Conservation (phyloP, 306 rosid species). For the Dicorynia guianensis region DNA sequence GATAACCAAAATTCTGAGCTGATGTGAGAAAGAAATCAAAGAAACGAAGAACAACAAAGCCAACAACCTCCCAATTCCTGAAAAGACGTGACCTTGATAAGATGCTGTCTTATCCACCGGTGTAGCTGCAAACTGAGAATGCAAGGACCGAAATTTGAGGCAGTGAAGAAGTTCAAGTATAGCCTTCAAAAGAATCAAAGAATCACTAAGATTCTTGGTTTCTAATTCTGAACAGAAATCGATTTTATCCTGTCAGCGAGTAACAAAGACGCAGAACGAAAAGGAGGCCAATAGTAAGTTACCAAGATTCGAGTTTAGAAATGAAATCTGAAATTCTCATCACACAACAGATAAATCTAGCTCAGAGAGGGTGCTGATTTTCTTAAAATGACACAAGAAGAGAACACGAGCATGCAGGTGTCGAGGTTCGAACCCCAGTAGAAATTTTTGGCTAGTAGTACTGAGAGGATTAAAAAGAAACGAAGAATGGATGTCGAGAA, state of each 20-base stretch:
- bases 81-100: conserved; percentile 40
- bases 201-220: conserved; percentile 72
- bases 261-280: conserved; percentile 63
- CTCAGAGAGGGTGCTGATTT: conserved; percentile 29
- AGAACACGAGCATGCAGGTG: conserved; percentile 46
- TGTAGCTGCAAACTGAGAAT: conserved; percentile 56
- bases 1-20: conserved; percentile 44
- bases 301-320: conserved; percentile 60
- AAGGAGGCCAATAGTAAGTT: conserved; percentile 56
- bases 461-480: conserved; percentile 29
- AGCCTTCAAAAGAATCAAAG: conserved; percentile 58
- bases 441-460: conserved; percentile 36
- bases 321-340: conserved; percentile 44
- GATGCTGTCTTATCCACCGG: conserved; percentile 85
- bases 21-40: conserved; percentile 34
- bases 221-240: conserved; percentile 60
- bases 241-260: conserved; percentile 65
- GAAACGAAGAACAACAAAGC: conserved; percentile 40
- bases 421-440: conserved; percentile 40
- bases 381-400: conserved; percentile 42
- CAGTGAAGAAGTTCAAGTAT: conserved; percentile 44
- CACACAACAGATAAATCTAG: conserved; percentile 43
- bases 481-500: conserved; percentile 32
- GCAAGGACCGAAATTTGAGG: conserved; percentile 42
- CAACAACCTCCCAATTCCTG: conserved; percentile 49